phyloP scores from a whole-genome alignment of 139 green algal species.

The Ettlia oleoabundans region DNA sequence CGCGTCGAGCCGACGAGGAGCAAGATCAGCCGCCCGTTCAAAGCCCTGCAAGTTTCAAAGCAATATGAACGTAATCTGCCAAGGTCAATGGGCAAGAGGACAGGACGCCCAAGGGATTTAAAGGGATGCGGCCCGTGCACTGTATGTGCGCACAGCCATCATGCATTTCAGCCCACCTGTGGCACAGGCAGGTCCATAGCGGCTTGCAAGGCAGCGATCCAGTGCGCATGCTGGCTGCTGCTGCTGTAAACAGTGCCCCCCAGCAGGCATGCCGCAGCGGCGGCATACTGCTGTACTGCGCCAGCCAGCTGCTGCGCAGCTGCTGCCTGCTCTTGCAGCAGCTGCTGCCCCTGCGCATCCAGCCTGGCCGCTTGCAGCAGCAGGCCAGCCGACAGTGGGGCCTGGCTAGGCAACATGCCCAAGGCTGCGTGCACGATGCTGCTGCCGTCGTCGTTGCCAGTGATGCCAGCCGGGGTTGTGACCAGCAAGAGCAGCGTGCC shows the following conservation, averaged over 20 bases:
- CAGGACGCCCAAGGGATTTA: too few relatives aligned
- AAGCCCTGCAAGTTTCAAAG: conserved; percentile 26
- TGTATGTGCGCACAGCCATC: too few relatives aligned
- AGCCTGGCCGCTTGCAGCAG: conserved; percentile 10
- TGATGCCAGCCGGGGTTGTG: not conserved
- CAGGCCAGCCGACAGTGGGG: conserved; percentile 27
- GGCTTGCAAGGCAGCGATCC: conserved; percentile 38
- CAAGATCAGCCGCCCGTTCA: conserved; percentile 26
- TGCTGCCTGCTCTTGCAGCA: conserved; percentile 34
- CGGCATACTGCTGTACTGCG: conserved; percentile 44
- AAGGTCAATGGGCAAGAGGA: too few relatives aligned
- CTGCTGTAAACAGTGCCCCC: conserved; percentile 23
- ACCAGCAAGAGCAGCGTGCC: conserved; percentile 6
- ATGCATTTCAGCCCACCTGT: too few relatives aligned
- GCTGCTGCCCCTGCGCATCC: conserved; percentile 14
- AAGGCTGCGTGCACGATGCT: conserved; percentile 20
- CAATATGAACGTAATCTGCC: too few relatives aligned
- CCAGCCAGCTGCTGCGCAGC: not conserved
- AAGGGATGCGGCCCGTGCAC: too few relatives aligned
- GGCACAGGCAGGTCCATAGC: conserved; percentile 26
- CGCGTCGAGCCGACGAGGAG: not conserved
- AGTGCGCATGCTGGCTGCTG: conserved; percentile 39
- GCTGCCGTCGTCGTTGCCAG: not conserved
- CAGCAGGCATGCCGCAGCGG: conserved; percentile 33
- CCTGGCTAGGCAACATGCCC: conserved; percentile 12